Base-by-base conservation (phyloP, 2,329 filamentous ascomycete genomes). In the Arthroderma sp. region DNA sequence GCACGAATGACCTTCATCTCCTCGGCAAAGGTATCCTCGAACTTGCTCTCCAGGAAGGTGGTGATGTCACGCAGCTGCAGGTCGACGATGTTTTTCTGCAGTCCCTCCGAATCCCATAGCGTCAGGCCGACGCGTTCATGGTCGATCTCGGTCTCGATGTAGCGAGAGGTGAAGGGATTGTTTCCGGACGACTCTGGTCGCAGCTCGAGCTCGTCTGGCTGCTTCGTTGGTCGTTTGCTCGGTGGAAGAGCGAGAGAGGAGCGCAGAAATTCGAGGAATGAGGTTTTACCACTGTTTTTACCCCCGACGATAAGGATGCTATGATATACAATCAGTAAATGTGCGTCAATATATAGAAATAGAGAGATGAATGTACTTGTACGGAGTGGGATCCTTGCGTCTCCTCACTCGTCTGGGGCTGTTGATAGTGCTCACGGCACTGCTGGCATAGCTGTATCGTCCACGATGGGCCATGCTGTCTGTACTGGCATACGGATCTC, bases 401-500 rank as follows among this genome's bases (percentile, higher is more conserved):
- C 91, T 86, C 66, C 93, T 85, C 63, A 97, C 85, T 69, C 91
- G 84, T 63, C 93, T 84, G 62, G 93, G 91, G 71, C 87, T 95
- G 76, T 95, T 95, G 75, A 95, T 83, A 60, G 88, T 87, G 77
- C 88, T 95, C 63, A 91, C 82, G 56, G 88, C 86, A 73, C 87
- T 94, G 75, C 88, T 95, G 58, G 91, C 90, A 74, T 96, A 97
- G 76, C 91, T 96, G 75, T 95, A 95, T 63, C 93, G 87, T 60
- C 91, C 90, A 65, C 93, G 89, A 73, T 97, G 86, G 65, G 91
- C 91, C 88, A 97, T 96, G 79, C 91, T 96, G 76, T 94, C 88
- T 37, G 87, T 85, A 62, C 88, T 82, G 49, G 86, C 83, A 68
- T 93, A 93, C 13, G 88, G 86, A 66, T 95, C 89, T 61, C 81